These are phyloP conservation scores for Handroanthus guayacan DNA, from an alignment of 257 asterid species.

Conservation along the genomic window DNA sequence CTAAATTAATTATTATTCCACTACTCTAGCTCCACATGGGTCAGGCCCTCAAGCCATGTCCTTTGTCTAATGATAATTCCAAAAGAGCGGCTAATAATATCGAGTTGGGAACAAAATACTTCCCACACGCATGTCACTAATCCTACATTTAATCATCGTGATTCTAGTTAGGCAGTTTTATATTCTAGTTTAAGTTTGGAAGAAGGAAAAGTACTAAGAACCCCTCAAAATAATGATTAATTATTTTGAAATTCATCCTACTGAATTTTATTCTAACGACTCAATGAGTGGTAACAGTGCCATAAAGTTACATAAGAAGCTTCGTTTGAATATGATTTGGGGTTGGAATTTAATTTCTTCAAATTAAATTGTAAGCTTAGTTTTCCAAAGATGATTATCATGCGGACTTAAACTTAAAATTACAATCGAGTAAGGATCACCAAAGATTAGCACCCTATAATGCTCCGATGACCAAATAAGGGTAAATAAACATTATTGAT, in stretches of 20 bases:
- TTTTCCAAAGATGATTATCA: no score
- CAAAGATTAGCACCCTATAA: no score
- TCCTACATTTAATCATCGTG: slow-evolving; percentile 30
- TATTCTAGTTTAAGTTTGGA: neutral
- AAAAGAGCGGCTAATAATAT: slow-evolving; percentile 9
- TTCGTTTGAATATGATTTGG: no score
- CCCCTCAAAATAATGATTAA: neutral
- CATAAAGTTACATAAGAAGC: no score
- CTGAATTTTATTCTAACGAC: no score
- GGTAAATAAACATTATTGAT: no score
- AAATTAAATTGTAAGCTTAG: no score
- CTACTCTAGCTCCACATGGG: slow-evolving; percentile 24
- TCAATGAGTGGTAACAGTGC: no score
- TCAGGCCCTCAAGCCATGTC: slow-evolving; percentile 23
- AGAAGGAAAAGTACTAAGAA: neutral
- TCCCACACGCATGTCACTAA: slow-evolving; percentile 25
- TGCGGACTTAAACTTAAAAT: no score
- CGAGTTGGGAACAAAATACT: slow-evolving; percentile 4
- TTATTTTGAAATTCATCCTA: neutral
- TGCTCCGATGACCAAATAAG: no score
- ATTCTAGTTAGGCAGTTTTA: slow-evolving; percentile 7
- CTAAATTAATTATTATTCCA: neutral
- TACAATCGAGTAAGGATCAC: no score
- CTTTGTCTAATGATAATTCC: slow-evolving; percentile 28
- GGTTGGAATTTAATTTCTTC: no score